Base-by-base conservation (phyloP, 164 flowering plant species). In the Akebia trifoliata region DNA sequence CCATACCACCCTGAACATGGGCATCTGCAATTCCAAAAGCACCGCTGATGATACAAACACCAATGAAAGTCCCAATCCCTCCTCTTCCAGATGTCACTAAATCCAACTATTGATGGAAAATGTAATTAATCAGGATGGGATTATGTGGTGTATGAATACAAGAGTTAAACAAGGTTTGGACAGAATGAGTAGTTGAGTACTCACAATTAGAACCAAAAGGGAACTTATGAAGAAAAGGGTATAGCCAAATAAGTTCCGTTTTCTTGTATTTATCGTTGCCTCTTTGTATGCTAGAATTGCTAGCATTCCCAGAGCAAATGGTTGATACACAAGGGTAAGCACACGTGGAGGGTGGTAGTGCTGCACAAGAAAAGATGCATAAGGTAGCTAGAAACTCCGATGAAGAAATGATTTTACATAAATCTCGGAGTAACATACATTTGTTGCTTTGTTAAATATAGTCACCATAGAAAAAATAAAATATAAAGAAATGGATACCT, bases 61-160 rank as follows among this genome's bases (percentile, higher is more conserved):
- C 87, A 17, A 84, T 26, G 53, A 54, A 89, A 35, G 84, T 63
- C 36, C 79, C 81, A 55, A 78, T 50, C 11, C 87, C 85, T 49
- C 94, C 91, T 70, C 56, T 76, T 2, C 91, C 91, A 2, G 86
- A 78, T 34, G 96, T 74, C 4, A 69, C 88, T 53, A 84, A 56
- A 68, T 88, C 91, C 78, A 86, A 61, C 96, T 86, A 62, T 53
- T 11, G 57, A n/a, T n/a, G n/a, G n/a, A n/a, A n/a, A n/a, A n/a
- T n/a, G n/a, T n/a, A n/a, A n/a, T n/a, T n/a, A n/a, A n/a, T n/a
- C n/a, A n/a, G n/a, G 26, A 21, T 0, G 46, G 1, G n/a, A 28
- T 8, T 4, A 54, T 46, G 15, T n/a, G n/a, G n/a, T n/a, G n/a
- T n/a, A n/a, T n/a, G n/a, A n/a, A n/a, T n/a, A n/a, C n/a, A n/a